phyloP scores from a whole-genome alignment of 1,284 basidiomycete genomes.

The Cystobasidiaceae sp. region DNA sequence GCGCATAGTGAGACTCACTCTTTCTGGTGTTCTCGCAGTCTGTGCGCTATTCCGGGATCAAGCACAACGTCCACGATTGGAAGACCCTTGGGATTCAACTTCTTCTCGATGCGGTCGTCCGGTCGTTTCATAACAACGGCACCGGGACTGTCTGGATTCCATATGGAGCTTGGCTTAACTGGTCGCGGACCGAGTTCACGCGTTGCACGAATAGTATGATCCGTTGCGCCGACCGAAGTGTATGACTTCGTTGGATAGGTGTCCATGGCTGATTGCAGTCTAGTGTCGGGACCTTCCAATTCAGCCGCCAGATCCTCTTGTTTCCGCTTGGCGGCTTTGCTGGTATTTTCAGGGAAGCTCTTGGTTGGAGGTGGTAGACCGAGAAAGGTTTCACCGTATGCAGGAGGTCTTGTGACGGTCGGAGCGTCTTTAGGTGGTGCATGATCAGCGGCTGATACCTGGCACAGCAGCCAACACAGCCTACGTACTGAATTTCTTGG shows the following conservation, averaged over 20 bases:
- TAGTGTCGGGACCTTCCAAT: background rate
- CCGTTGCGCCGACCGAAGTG: background rate
- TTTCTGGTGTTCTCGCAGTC: slow-evolving; percentile 81
- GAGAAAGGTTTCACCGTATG: background rate
- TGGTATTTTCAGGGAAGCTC: background rate
- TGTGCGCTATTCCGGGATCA: slow-evolving; percentile 75
- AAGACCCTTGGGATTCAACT: slow-evolving; percentile 64
- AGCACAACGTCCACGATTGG: slow-evolving; percentile 77
- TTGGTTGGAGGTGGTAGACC: background rate
- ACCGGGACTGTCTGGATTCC: slow-evolving; percentile 63
- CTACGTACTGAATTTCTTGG: slow-evolving; percentile 32
- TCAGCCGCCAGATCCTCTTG: slow-evolving; percentile 4
- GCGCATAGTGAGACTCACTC: slow-evolving; percentile 54
- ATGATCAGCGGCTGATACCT: background rate
- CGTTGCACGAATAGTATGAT: slow-evolving; percentile 20
- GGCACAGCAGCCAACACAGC: background rate
- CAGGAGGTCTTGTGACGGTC: background rate
- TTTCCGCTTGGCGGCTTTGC: background rate
- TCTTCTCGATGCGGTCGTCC: slow-evolving; percentile 60
- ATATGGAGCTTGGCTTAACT: slow-evolving; percentile 37
- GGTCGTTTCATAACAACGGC: slow-evolving; percentile 85
- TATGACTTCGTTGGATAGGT: background rate
- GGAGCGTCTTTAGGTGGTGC: background rate
- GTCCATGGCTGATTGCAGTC: background rate
- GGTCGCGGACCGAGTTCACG: background rate